Evolutionary conservation across 1,139 yeast genomes (phyloP).

Genomic region (Sugiyamaella japonica): DNA sequence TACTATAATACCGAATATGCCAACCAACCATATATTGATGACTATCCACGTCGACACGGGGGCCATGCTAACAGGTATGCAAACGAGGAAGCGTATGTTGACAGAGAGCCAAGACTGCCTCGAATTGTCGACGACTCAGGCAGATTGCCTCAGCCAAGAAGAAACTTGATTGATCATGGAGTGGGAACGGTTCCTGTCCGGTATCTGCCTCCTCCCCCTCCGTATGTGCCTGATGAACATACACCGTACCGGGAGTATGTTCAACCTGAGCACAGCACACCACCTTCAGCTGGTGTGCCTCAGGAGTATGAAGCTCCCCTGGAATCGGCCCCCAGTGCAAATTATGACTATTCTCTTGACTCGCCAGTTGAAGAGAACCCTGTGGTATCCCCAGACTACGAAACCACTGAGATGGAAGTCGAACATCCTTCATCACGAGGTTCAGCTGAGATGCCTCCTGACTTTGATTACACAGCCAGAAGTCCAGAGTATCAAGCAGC

Average conservation of each 20-base stretch:
- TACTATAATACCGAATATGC: background rate
- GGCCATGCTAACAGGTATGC: background rate
- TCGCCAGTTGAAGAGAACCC: background rate
- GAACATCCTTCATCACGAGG: background rate
- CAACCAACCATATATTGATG: background rate
- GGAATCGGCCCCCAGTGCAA: background rate
- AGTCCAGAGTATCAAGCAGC: conserved; percentile 1
- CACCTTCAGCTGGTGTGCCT: background rate
- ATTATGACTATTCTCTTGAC: background rate
- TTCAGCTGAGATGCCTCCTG: background rate
- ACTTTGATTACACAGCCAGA: background rate
- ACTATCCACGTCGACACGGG: background rate
- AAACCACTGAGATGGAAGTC: background rate
- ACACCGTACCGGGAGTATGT: background rate
- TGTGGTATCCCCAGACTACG: background rate
- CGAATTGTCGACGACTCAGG: background rate
- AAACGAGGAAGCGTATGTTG: background rate
- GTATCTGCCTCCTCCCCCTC: background rate
- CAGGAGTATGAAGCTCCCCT: background rate
- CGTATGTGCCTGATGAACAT: background rate
- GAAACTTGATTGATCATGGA: background rate
- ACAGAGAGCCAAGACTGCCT: background rate
- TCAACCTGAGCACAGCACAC: background rate
- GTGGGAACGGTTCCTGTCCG: background rate
- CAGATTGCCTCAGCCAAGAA: background rate